phyloP scores from a whole-genome alignment of 805 yeast species.

The Kodamaea lidongshanica region DNA sequence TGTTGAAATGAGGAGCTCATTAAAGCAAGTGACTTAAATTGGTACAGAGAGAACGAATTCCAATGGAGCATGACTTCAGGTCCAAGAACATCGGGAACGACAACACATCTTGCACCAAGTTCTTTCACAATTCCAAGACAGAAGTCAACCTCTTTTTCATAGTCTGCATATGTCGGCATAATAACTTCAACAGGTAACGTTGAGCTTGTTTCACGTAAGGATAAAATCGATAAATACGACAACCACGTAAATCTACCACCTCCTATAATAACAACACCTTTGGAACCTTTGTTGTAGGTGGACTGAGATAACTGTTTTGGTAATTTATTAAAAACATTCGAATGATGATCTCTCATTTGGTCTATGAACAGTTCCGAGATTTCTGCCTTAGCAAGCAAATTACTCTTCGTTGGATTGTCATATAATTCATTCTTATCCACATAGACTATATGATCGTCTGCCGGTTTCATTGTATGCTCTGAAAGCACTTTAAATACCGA shows the following conservation, averaged over 20 bases:
- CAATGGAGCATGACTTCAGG: constrained; percentile 35
- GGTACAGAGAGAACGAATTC: constrained; percentile 54
- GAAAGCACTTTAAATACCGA: constrained; percentile 20
- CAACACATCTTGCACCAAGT: constrained; percentile 62
- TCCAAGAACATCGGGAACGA: constrained; percentile 43
- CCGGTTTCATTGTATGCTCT: constrained; percentile 12
- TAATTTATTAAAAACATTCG: constrained; percentile 14
- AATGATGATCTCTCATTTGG: constrained; percentile 20
- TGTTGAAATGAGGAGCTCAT: constrained; percentile 31
- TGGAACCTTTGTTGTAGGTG: constrained; percentile 18
- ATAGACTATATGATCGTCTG: constrained; percentile 14
- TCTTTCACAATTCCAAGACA: constrained; percentile 51
- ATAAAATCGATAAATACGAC: constrained; percentile 24
- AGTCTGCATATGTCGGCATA: constrained; percentile 29
- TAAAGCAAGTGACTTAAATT: constrained; percentile 55
- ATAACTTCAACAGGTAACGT: constrained; percentile 34
- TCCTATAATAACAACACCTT: constrained; percentile 31
- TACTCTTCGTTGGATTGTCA: constrained; percentile 17
- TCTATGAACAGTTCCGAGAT: constrained; percentile 18
- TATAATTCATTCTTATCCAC: constrained; percentile 14
- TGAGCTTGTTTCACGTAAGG: constrained; percentile 33
- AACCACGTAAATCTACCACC: constrained; percentile 34
- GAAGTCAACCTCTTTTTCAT: constrained; percentile 24
- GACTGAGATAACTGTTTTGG: constrained; percentile 15
- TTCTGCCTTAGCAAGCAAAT: constrained; percentile 20